These are phyloP conservation scores for Ceratopteris richardii DNA, from an alignment of 75 land plant genomes.

Conservation along the genomic window DNA sequence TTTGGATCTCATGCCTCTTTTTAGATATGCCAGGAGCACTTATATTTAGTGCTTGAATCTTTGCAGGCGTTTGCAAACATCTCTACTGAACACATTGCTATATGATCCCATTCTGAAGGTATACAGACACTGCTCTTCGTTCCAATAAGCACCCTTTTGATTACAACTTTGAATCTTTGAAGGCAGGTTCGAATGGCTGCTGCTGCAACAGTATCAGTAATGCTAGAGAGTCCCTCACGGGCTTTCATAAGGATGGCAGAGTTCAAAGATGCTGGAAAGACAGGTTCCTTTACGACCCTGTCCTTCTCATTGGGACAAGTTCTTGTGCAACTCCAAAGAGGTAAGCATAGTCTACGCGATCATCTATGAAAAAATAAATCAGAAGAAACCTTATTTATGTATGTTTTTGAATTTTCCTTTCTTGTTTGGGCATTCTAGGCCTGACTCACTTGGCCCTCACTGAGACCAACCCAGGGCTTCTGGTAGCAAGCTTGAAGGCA, in stretches of 20 bases:
- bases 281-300: slow-evolving; percentile 80
- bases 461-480: slow-evolving; percentile 61
- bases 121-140: background rate
- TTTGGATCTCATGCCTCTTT: no score
- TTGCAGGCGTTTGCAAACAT: slow-evolving; percentile 53
- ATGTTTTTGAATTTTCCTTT: background rate
- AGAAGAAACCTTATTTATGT: no score
- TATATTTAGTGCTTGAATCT: background rate
- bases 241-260: slow-evolving; percentile 89
- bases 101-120: slow-evolving; percentile 71
- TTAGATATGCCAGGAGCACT: no score
- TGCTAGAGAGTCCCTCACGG: slow-evolving; percentile 77
- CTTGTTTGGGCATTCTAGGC: slow-evolving; percentile 42
- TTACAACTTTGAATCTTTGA: slow-evolving; percentile 4
- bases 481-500: slow-evolving; percentile 58
- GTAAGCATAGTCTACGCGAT: slow-evolving; percentile 20
- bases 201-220: slow-evolving; percentile 54
- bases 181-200: slow-evolving; percentile 66
- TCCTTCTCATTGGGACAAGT: slow-evolving; percentile 85
- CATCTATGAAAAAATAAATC: background rate
- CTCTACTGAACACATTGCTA: slow-evolving; percentile 53
- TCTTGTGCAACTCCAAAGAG: slow-evolving; percentile 81
- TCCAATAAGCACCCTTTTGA: background rate
- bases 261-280: slow-evolving; percentile 55
- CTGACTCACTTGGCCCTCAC: slow-evolving; percentile 47